Percentiles rank a stretch among this genome's conserved stretches.
Evolutionary conservation across 208 protist species (phyloP).

Genomic region (Leishmania major): DNA sequence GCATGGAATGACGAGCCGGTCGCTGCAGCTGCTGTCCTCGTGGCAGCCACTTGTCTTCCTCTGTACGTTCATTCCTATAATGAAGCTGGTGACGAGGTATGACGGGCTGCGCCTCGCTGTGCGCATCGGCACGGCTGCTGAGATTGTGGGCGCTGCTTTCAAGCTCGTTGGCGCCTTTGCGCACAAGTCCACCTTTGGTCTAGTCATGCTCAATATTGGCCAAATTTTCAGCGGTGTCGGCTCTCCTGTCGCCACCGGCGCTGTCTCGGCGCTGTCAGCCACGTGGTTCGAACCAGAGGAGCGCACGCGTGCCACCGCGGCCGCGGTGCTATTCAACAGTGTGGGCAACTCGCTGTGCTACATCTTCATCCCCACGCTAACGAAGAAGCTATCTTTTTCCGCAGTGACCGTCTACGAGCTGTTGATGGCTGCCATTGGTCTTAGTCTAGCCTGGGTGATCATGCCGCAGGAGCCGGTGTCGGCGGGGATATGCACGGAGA

Average conservation of each 20-base stretch:
- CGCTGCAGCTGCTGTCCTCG: slow-evolving; percentile 78
- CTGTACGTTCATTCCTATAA: slow-evolving; percentile 65
- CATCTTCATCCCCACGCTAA: slow-evolving; percentile 74
- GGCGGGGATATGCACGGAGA: slow-evolving; percentile 8
- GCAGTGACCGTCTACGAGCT: slow-evolving; percentile 74
- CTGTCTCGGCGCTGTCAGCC: slow-evolving; percentile 82
- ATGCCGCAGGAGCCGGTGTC: slow-evolving; percentile 58
- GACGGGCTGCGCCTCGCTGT: slow-evolving; percentile 78
- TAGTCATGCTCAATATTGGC: slow-evolving; percentile 77
- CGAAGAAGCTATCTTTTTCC: slow-evolving; percentile 47
- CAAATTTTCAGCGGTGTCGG: slow-evolving; percentile 88
- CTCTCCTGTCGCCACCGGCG: slow-evolving; percentile 81
- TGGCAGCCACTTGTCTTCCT: slow-evolving; percentile 88
- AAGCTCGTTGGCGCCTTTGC: slow-evolving; percentile 65
- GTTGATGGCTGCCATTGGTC: slow-evolving; percentile 52
- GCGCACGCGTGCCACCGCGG: slow-evolving; percentile 81
- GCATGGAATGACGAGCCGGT: slow-evolving; percentile 47
- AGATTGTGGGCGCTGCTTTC: slow-evolving; percentile 67
- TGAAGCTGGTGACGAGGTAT: slow-evolving; percentile 75
- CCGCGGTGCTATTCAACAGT: slow-evolving; percentile 81
- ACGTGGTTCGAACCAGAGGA: slow-evolving; percentile 83
- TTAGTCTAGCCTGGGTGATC: slow-evolving; percentile 51
- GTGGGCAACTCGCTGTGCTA: slow-evolving; percentile 85
- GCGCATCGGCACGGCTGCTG: slow-evolving; percentile 60
- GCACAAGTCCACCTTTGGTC: slow-evolving; percentile 42